phyloP scores from a whole-genome alignment of 768 basidiomycete genomes.

The Collybia mongolica region DNA sequence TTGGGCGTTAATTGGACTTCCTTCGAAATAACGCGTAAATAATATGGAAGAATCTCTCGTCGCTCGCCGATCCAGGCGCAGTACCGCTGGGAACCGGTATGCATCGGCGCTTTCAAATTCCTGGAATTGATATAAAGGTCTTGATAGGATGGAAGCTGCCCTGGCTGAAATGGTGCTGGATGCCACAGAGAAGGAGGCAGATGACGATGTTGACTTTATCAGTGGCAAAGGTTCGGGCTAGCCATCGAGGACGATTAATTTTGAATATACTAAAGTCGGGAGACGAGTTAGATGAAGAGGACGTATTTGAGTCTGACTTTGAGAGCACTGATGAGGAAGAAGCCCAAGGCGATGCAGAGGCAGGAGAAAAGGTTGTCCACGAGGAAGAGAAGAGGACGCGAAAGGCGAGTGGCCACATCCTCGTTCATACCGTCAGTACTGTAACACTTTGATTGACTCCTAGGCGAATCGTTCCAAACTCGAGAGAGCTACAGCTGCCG shows the following conservation, averaged over 20 bases:
- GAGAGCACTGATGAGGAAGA: conserved; percentile 81
- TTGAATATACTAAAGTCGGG: conserved; percentile 7
- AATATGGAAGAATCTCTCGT: conserved; percentile 42
- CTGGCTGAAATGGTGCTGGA: conserved; percentile 67
- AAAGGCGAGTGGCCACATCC: conserved; percentile 35
- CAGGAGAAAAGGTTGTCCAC: conserved; percentile 52
- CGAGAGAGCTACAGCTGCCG: conserved; percentile 63
- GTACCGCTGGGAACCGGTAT: conserved; percentile 79
- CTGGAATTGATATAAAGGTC: conserved; percentile 8
- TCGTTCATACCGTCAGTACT: neutral
- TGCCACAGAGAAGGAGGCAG: conserved; percentile 55
- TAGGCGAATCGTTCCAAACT: conserved; percentile 48
- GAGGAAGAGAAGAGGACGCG: conserved; percentile 59
- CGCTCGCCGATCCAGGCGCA: conserved; percentile 60
- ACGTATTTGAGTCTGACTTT: conserved; percentile 82
- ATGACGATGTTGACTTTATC: conserved; percentile 75
- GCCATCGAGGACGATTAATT: neutral
- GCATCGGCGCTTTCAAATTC: conserved; percentile 8
- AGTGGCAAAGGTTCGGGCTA: conserved; percentile 53
- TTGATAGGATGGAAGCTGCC: conserved; percentile 69
- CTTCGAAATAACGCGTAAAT: no score
- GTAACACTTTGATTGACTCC: neutral
- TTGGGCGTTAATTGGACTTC: no score
- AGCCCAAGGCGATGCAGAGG: conserved; percentile 49
- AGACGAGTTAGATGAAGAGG: conserved; percentile 64